A percentile compares a stretch with the other conserved stretches of the same genome.
These are phyloP conservation scores for Herpetomonas tarakana DNA, from an alignment of 208 protist species.

Conservation along the genomic window DNA sequence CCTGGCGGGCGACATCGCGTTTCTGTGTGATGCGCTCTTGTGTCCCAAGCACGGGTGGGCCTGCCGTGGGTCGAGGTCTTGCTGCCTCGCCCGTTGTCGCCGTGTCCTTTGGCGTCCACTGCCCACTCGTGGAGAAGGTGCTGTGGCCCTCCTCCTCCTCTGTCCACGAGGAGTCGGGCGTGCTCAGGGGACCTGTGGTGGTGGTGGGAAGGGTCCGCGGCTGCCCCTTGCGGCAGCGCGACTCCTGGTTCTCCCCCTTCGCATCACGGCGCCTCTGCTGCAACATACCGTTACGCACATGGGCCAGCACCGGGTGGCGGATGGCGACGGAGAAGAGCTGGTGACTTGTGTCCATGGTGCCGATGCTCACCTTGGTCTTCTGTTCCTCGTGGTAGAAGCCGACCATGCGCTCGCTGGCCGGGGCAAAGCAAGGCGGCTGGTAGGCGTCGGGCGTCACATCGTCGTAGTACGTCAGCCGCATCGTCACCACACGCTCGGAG, in stretches of 20 bases:
- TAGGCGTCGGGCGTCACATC: conserved; percentile 59
- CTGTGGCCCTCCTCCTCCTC: too few relatives aligned
- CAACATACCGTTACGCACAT: conserved; percentile 21
- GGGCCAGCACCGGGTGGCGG: conserved; percentile 53
- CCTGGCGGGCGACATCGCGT: neutral
- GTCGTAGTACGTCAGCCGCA: conserved; percentile 79
- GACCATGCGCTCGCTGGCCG: conserved; percentile 49
- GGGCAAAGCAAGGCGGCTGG: conserved; percentile 72
- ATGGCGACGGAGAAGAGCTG: conserved; percentile 65
- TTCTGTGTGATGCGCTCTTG: too few relatives aligned
- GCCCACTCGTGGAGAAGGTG: too few relatives aligned
- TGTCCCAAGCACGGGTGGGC: too few relatives aligned
- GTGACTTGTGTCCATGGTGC: conserved; percentile 64
- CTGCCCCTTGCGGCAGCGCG: too few relatives aligned
- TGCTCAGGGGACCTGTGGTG: too few relatives aligned
- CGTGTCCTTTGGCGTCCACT: too few relatives aligned
- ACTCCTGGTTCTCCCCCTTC: too few relatives aligned
- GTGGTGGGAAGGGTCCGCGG: neutral
- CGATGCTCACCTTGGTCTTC: conserved; percentile 39
- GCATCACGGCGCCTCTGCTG: too few relatives aligned
- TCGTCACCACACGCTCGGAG: conserved; percentile 60
- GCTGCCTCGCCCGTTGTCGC: too few relatives aligned
- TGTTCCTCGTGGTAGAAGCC: conserved; percentile 53
- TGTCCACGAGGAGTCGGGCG: neutral
- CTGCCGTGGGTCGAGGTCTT: too few relatives aligned